Percentiles rank a stretch among this genome's conserved stretches.
These are phyloP conservation scores for Codiaeum variegatum DNA, from an alignment of 441 rosid genomes.

Conservation along the genomic window DNA sequence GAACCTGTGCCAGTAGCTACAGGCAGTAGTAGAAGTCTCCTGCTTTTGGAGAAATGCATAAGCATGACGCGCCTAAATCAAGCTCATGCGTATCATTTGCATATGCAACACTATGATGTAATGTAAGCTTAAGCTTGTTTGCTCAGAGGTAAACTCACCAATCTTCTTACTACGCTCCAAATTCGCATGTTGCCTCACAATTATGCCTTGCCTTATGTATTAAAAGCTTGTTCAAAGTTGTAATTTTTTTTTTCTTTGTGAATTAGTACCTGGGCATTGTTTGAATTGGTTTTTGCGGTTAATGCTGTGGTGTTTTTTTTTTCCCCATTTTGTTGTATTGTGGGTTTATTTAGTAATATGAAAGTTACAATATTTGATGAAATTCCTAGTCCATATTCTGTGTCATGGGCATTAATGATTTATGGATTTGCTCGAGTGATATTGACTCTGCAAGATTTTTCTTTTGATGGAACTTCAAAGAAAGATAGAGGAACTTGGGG, in stretches of 20 bases:
- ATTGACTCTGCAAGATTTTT: constrained; percentile 35
- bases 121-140: constrained; percentile 39
- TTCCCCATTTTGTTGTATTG: constrained; percentile 37
- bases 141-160: constrained; percentile 26
- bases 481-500: constrained; percentile 54
- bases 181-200: constrained; percentile 36
- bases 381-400: constrained; percentile 28
- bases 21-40: constrained; percentile 32
- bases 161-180: constrained; percentile 24
- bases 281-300: constrained; percentile 30
- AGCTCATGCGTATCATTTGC: constrained; percentile 41
- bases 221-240: constrained; percentile 44
- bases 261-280: constrained; percentile 37
- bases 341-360: constrained; percentile 27
- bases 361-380: constrained; percentile 40
- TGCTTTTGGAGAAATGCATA: constrained; percentile 39
- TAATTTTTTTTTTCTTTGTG: constrained; percentile 29
- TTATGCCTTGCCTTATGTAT: constrained; percentile 45
- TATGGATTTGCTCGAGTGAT: constrained; percentile 42
- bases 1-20: constrained; percentile 3
- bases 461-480: constrained; percentile 38
- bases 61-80: constrained; percentile 42
- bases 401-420: constrained; percentile 48
- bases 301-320: constrained; percentile 43
- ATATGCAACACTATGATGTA: constrained; percentile 52